phyloP scores from a whole-genome alignment of 2,329 filamentous ascomycete genomes.

The Ophiosphaerella narmari region DNA sequence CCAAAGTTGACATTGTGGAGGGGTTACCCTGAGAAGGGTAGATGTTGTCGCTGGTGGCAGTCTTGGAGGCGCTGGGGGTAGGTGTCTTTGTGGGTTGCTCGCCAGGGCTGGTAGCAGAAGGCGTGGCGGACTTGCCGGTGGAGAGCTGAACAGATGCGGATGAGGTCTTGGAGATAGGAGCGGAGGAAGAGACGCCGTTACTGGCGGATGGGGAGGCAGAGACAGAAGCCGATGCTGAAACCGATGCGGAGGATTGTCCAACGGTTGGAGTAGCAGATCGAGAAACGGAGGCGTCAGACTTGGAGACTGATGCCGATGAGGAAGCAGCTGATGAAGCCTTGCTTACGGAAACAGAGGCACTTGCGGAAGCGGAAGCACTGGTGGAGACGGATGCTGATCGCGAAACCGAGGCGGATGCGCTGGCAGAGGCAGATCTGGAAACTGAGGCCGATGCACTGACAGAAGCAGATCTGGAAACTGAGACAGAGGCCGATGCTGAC shows the following conservation, averaged over 20 bases:
- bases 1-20: not conserved
- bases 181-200: conserved; percentile 8
- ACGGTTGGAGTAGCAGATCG: not conserved
- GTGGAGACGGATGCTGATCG: no score
- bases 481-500: conserved; percentile 2
- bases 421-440: conserved; percentile 13
- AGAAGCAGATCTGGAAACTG: conserved; percentile 15
- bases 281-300: not conserved
- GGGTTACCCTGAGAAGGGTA: not conserved
- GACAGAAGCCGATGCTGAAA: not conserved
- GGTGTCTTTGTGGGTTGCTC: not conserved
- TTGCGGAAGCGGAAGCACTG: not conserved
- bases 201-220: conserved; percentile 10
- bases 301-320: not conserved
- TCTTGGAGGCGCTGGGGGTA: conserved; percentile 2
- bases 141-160: conserved; percentile 5
- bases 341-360: not conserved
- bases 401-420: not conserved
- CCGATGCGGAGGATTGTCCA: not conserved
- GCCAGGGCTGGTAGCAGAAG: not conserved
- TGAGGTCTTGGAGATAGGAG: conserved; percentile 1
- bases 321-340: not conserved
- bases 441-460: conserved; percentile 5
- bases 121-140: not conserved
- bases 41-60: not conserved